These are phyloP conservation scores for Lichtheimia hyalospora DNA, from an alignment of 371 early-diverging fungal species.

Conservation along the genomic window DNA sequence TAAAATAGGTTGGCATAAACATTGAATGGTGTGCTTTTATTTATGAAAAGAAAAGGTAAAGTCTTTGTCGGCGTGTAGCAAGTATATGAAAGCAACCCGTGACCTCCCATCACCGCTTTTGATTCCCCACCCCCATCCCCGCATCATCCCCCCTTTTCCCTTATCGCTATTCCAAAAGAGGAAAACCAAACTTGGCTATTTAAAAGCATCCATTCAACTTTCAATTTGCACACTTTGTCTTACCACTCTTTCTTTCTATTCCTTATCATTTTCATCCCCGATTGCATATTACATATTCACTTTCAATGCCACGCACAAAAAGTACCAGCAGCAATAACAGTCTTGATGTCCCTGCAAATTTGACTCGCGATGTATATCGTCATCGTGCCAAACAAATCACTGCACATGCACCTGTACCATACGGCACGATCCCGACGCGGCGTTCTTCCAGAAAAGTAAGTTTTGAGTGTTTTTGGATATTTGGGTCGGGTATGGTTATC, in stretches of 20 bases:
- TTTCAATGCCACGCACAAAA: neutral
- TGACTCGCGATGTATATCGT: conserved; percentile 3
- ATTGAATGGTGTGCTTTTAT: too few species aligned
- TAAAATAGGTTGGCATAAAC: too few species aligned
- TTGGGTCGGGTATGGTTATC: too few species aligned
- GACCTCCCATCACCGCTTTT: neutral
- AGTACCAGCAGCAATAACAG: too few species aligned
- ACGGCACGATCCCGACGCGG: conserved; percentile 27
- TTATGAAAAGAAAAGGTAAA: too few species aligned
- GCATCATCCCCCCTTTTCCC: neutral
- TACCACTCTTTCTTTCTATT: neutral
- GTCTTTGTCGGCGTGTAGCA: too few species aligned
- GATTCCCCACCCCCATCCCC: neutral
- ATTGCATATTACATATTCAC: neutral
- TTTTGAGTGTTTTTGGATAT: neutral
- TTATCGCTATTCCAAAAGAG: neutral
- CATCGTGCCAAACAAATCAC: conserved; percentile 10
- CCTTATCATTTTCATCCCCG: neutral
- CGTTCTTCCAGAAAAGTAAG: conserved; percentile 6
- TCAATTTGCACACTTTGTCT: neutral
- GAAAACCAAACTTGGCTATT: neutral
- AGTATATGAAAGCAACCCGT: too few species aligned
- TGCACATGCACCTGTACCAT: conserved; percentile 19
- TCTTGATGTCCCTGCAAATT: too few species aligned
- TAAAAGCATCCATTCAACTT: neutral